Evolutionary conservation across 2,329 filamentous ascomycete species (phyloP).

Genomic region (Claviceps capensis): DNA sequence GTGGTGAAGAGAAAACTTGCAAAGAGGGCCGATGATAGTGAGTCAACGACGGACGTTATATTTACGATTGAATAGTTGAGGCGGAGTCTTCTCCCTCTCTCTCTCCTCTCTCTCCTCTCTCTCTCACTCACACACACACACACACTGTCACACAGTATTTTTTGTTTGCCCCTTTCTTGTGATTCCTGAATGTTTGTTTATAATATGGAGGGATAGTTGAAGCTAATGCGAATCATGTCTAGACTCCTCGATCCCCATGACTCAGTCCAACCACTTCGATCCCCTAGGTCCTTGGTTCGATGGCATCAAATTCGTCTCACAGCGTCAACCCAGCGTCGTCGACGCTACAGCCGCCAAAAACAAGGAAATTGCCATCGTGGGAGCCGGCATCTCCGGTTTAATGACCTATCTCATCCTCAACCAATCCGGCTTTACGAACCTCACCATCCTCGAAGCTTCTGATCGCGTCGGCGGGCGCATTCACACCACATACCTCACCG

Average conservation of each 20-base stretch:
- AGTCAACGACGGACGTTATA: not conserved
- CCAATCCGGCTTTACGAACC: constrained; percentile 39
- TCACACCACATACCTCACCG: constrained; percentile 47
- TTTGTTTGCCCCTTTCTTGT: no score
- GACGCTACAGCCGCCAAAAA: constrained; percentile 8
- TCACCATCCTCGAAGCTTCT: constrained; percentile 48
- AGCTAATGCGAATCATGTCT: constrained; percentile 8
- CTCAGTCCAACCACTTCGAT: constrained; percentile 33
- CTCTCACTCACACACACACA: no score
- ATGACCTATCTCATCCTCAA: constrained; percentile 41
- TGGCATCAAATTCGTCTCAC: constrained; percentile 43
- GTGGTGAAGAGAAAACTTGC: not conserved
- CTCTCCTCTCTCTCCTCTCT: no score
- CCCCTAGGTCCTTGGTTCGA: constrained; percentile 49
- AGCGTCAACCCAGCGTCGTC: constrained; percentile 33
- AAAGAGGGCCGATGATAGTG: constrained; percentile 5
- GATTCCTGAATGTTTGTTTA: no score
- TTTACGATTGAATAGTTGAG: no score
- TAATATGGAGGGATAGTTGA: constrained; percentile 1
- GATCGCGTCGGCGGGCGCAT: constrained; percentile 49
- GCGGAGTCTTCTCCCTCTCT: no score
- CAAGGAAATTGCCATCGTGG: constrained; percentile 48
- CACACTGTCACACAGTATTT: no score
- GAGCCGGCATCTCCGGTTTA: constrained; percentile 51
- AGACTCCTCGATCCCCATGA: constrained; percentile 30